A percentile compares a stretch with the other conserved stretches of the same genome.
Conservation (phyloP, 352 stramenopile species). For the Pythium rishiriense region DNA sequence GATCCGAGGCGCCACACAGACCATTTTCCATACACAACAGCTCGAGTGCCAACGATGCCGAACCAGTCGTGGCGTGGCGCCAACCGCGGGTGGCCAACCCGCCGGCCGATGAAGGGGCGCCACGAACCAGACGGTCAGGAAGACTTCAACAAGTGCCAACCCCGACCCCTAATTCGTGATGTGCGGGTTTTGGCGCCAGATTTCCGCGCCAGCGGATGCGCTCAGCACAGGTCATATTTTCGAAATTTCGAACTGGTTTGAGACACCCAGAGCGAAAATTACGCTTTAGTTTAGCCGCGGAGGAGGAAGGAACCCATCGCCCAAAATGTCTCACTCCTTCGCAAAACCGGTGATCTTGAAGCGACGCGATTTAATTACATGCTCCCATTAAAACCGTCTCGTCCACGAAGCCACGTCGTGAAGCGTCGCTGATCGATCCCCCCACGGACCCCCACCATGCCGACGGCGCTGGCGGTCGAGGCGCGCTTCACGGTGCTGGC, state of each 20-base stretch:
- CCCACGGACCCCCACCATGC: constrained; percentile 17
- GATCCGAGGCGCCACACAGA: background rate
- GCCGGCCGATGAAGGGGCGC: constrained; percentile 16
- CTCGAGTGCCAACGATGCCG: background rate
- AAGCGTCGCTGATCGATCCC: background rate
- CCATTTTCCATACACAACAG: background rate
- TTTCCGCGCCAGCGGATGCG: background rate
- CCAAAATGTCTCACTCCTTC: background rate
- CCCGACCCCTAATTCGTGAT: constrained; percentile 7
- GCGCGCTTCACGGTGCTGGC: constrained; percentile 40
- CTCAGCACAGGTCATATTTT: background rate
- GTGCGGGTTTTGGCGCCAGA: constrained; percentile 13
- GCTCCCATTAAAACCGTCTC: background rate
- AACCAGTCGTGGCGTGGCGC: too few relatives aligned
- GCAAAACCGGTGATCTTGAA: constrained; percentile 15
- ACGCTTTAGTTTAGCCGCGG: background rate
- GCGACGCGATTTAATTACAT: background rate
- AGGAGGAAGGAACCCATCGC: too few relatives aligned
- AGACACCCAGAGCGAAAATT: constrained; percentile 19
- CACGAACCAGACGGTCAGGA: constrained; percentile 5
- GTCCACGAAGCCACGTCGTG: background rate
- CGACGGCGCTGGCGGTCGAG: constrained; percentile 34
- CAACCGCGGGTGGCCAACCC: background rate
- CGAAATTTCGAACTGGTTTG: constrained; percentile 29
- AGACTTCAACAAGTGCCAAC: constrained; percentile 17